phyloP scores from a whole-genome alignment of 2,329 filamentous ascomycete species.

The Pestalotiopsis sp. region DNA sequence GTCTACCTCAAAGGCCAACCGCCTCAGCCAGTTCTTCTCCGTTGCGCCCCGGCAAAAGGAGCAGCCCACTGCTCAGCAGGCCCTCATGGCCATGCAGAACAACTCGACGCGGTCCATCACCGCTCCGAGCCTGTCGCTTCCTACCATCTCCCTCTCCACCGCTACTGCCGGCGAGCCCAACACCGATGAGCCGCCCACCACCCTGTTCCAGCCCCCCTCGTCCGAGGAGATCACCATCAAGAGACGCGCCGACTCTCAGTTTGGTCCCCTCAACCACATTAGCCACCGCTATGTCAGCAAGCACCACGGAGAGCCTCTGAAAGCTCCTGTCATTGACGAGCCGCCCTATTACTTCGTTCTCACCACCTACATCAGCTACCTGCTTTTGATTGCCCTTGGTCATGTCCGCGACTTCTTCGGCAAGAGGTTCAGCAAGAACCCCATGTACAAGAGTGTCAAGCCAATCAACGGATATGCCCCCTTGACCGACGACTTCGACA shows the following conservation, averaged over 20 bases:
- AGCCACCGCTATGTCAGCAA: slow-evolving; percentile 88
- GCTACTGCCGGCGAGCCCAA: slow-evolving; percentile 74
- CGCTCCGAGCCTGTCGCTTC: slow-evolving; percentile 75
- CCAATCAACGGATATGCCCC: slow-evolving; percentile 88
- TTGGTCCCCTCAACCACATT: slow-evolving; percentile 79
- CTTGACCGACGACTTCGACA: slow-evolving; percentile 97
- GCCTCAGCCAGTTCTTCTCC: slow-evolving; percentile 82
- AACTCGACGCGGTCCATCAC: slow-evolving; percentile 66
- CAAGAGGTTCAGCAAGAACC: slow-evolving; percentile 86
- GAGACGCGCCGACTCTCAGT: slow-evolving; percentile 83
- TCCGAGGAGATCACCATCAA: slow-evolving; percentile 79
- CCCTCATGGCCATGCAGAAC: slow-evolving; percentile 66
- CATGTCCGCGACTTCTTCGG: slow-evolving; percentile 98
- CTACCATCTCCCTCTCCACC: slow-evolving; percentile 89
- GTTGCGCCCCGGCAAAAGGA: slow-evolving; percentile 76
- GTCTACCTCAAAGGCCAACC: slow-evolving; percentile 71
- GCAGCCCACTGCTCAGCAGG: slow-evolving; percentile 65
- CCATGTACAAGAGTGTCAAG: slow-evolving; percentile 80
- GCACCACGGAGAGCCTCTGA: slow-evolving; percentile 79
- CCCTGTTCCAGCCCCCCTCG: slow-evolving; percentile 84
- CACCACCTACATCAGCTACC: slow-evolving; percentile 97
- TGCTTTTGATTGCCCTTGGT: slow-evolving; percentile 92
- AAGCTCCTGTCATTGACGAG: slow-evolving; percentile 87
- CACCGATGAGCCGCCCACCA: slow-evolving; percentile 75
- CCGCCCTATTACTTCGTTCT: slow-evolving; percentile 96